Conservation (phyloP, 2,329 filamentous ascomycete species). For the Clarireedia paspali region DNA sequence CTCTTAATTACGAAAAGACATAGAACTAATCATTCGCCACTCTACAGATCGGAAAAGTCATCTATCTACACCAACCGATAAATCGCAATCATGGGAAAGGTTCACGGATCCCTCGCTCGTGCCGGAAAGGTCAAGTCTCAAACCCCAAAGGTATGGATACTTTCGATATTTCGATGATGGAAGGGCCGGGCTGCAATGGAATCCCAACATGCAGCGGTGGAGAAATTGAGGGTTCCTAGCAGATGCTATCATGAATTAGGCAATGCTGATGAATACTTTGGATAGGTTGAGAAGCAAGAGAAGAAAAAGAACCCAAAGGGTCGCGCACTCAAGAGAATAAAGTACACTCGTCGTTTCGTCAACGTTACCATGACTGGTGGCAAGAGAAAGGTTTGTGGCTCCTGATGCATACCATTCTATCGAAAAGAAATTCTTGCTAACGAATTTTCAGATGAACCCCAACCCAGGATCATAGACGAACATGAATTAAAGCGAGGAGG, state of each 20-base stretch:
- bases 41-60: constrained; percentile 23
- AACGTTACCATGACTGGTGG: constrained; percentile 96
- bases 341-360: constrained; percentile 95
- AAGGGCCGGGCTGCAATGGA: no score
- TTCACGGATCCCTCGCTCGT: constrained; percentile 91
- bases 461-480: constrained; percentile 63
- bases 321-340: constrained; percentile 92
- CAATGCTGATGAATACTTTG: constrained; percentile 20
- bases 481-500: constrained; percentile 16
- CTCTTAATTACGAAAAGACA: not conserved
- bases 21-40: constrained; percentile 13
- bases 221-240: not conserved
- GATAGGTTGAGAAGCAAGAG: constrained; percentile 80
- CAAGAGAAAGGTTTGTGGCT: constrained; percentile 77
- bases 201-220: not conserved
- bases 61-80: constrained; percentile 23
- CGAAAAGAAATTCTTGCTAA: constrained; percentile 11
- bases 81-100: constrained; percentile 72
- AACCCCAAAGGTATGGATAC: constrained; percentile 70
- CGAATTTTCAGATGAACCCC: constrained; percentile 65
- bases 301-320: constrained; percentile 97
- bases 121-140: constrained; percentile 98
- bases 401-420: not conserved
- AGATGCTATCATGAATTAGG: not conserved
- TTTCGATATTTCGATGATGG: constrained; percentile 10